phyloP scores from a whole-genome alignment of 345 rosid species.

The Iberis pinnata region DNA sequence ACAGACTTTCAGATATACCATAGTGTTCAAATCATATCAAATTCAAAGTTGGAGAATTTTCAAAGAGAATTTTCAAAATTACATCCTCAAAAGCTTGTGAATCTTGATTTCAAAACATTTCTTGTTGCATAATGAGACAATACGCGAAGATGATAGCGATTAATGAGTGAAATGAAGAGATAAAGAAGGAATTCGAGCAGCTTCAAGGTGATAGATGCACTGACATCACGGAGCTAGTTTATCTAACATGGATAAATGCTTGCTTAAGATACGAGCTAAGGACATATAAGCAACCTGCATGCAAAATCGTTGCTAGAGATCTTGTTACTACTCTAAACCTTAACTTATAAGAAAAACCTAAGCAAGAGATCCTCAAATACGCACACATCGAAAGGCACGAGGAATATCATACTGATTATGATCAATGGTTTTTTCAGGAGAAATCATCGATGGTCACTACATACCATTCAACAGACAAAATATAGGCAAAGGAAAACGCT shows the following conservation, averaged over 20 bases:
- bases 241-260: constrained; percentile 89
- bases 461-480: too few species aligned
- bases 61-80: constrained; percentile 34
- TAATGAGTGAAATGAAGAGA: constrained; percentile 51
- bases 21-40: constrained; percentile 51
- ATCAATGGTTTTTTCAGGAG: constrained; percentile 51
- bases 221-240: constrained; percentile 71
- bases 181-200: constrained; percentile 52
- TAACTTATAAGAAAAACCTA: constrained; percentile 68
- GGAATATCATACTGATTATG: constrained; percentile 47
- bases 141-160: constrained; percentile 37
- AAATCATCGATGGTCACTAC: constrained; percentile 40
- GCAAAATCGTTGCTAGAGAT: constrained; percentile 80
- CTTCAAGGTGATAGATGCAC: constrained; percentile 61
- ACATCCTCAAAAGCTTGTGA: too few species aligned
- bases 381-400: constrained; percentile 45
- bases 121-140: constrained; percentile 43
- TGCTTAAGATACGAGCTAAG: constrained; percentile 80
- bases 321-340: constrained; percentile 74
- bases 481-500: too few species aligned
- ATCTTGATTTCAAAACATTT: background rate
- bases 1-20: too few species aligned
- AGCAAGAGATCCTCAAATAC: constrained; percentile 70
- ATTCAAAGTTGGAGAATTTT: constrained; percentile 51
- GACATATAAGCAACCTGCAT: constrained; percentile 50